Conservation (phyloP, 768 basidiomycete species). For the Panaeolus cyanescens region DNA sequence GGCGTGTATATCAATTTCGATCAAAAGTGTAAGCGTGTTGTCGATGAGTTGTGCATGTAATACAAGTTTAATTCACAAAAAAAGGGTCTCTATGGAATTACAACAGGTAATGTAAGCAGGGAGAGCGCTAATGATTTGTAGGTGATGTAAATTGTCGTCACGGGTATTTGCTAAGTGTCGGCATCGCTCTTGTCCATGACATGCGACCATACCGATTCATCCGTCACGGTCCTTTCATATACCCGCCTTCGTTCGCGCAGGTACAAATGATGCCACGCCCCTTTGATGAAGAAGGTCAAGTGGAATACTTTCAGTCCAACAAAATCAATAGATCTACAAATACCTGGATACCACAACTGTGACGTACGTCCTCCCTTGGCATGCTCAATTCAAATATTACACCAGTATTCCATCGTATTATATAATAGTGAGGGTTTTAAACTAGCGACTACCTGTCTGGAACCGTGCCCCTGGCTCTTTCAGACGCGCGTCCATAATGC, state of each 20-base stretch:
- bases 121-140: no score
- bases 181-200: no score
- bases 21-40: no score
- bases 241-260: not conserved
- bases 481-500: not conserved
- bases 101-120: no score
- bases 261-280: not conserved
- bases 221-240: not conserved
- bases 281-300: not conserved
- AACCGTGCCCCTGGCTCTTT: not conserved
- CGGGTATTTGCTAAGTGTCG: no score
- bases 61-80: no score
- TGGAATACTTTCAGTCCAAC: not conserved
- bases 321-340: not conserved
- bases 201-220: no score
- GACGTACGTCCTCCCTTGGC: not conserved
- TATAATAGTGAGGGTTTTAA: not conserved
- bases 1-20: no score
- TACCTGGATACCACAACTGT: not conserved
- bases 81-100: no score
- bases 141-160: no score
- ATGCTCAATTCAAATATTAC: not conserved
- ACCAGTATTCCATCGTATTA: not conserved
- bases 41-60: no score
- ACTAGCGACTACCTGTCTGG: no score